Conservation (phyloP, 2,329 filamentous ascomycete genomes). For the Fusarium xylarioides region DNA sequence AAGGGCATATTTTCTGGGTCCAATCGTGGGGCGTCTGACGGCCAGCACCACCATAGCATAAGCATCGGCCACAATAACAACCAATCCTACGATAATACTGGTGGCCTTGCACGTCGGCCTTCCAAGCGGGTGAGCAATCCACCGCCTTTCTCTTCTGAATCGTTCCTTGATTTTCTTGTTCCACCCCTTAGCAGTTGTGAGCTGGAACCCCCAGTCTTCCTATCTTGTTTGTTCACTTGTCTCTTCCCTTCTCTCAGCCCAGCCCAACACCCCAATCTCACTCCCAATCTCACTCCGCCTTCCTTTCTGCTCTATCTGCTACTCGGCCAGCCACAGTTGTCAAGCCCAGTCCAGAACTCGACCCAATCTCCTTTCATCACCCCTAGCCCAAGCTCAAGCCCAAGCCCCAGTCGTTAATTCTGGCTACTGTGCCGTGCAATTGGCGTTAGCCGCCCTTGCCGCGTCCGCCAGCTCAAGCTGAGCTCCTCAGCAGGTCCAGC, state of each 20-base stretch:
- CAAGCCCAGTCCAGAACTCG: slow-evolving; percentile 26
- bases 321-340: slow-evolving; percentile 32
- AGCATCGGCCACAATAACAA: slow-evolving; percentile 42
- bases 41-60: slow-evolving; percentile 44
- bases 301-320: slow-evolving; percentile 11
- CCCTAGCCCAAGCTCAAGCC: slow-evolving; percentile 37
- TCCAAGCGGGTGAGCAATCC: slow-evolving; percentile 67
- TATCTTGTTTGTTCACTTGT: slow-evolving; percentile 6
- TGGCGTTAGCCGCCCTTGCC: slow-evolving; percentile 27
- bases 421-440: slow-evolving; percentile 15
- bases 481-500: slow-evolving; percentile 39
- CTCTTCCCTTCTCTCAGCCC: slow-evolving; percentile 24
- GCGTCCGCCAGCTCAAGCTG: slow-evolving; percentile 27
- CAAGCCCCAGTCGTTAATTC: slow-evolving; percentile 35
- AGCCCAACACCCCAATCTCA: slow-evolving; percentile 23
- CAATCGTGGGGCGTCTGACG: slow-evolving; percentile 42
- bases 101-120: slow-evolving; percentile 60
- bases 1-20: slow-evolving; percentile 62
- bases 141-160: slow-evolving; percentile 53
- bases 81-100: slow-evolving; percentile 58
- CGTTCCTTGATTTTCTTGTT: slow-evolving; percentile 49
- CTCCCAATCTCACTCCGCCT: slow-evolving; percentile 24
- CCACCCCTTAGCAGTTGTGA: slow-evolving; percentile 18
- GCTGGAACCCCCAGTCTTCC: slow-evolving; percentile 21
- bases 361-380: slow-evolving; percentile 37